Conservation (phyloP, 1,284 basidiomycete genomes). For the Ceratobasidium sp. region DNA sequence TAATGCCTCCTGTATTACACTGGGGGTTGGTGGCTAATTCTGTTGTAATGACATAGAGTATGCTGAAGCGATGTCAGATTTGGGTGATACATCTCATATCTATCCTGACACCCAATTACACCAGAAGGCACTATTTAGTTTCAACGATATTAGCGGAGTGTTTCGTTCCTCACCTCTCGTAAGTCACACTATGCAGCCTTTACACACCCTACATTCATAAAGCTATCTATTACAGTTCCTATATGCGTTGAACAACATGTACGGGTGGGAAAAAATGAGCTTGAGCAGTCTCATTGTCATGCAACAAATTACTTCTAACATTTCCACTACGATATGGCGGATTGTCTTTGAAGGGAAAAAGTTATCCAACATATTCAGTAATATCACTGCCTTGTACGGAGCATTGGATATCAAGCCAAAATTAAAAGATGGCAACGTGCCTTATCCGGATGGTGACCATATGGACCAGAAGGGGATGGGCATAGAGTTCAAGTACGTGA, state of each 20-base stretch:
- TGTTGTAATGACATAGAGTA: conserved; percentile 17
- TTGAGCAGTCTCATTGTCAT: conserved; percentile 6
- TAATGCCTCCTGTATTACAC: background rate
- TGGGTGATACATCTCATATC: conserved; percentile 18
- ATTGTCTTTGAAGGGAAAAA: background rate
- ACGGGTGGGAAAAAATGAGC: background rate
- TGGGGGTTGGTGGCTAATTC: background rate
- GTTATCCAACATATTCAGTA: conserved; percentile 23
- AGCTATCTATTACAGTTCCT: background rate
- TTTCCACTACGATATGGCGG: conserved; percentile 6
- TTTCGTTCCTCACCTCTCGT: conserved; percentile 26
- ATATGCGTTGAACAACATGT: conserved; percentile 19
- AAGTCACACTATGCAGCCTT: background rate
- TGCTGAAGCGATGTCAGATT: conserved; percentile 9
- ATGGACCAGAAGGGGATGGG: conserved; percentile 21
- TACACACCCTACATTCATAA: background rate
- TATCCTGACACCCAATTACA: conserved; percentile 3
- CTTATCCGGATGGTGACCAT: conserved; percentile 28
- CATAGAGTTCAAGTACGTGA: conserved; percentile 39
- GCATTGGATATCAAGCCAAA: conserved; percentile 31
- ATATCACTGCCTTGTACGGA: conserved; percentile 36
- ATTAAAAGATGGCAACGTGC: conserved; percentile 32
- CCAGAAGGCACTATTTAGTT: background rate
- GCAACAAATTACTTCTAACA: conserved; percentile 24
- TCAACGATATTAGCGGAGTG: background rate